Base-by-base conservation (phyloP, 2,329 filamentous ascomycete genomes). In the Penicillium sp. region DNA sequence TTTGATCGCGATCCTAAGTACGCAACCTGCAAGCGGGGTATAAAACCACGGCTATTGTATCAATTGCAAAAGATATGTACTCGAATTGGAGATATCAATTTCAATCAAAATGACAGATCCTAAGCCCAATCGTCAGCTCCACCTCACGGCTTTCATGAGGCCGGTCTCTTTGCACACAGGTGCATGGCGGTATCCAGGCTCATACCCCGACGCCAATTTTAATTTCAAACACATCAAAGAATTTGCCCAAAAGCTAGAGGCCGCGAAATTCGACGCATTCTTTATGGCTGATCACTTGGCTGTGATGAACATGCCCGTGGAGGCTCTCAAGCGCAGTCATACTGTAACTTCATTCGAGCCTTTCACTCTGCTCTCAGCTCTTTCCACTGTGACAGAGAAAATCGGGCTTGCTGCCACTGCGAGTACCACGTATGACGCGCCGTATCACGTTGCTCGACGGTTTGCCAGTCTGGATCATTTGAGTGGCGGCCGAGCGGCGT, bases 141-240 rank as follows among this genome's bases (percentile, higher is more conserved):
- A 84, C 58, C 74, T 84, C 4, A 83, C 81, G 2, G 81, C 81
- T 0, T 84, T 84, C 56, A 84, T 84, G 81, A 78, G 81, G 16
- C 81, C 81, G 1, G 79, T 84, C 2, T 79, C 75, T 42, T 68
- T 83, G 9, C 81, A 84, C 58, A 81, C 79, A 2, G 79, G 82
- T 30, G 80, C 80, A 58, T 83, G 81, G 81, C 74, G 81, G 6
- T 83, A 83, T 57, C 81, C 81, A 0, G 79, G 78, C 3, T 70
- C 81, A 0, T 81, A 79, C 51, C 72, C 81, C 0, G 81, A 84
- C 51, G 81, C 81, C 49, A 84, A 84, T 69, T 83, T 84, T 76
- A 82, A 82, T 58, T 74, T 83, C 13, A 67, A 70, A 18, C 80
- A 84, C 58, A 68, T 84, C 5, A 78, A 77, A 43, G 72, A 74